Base-by-base conservation (phyloP, 805 yeast genomes). In the Babjeviella inositovora region DNA sequence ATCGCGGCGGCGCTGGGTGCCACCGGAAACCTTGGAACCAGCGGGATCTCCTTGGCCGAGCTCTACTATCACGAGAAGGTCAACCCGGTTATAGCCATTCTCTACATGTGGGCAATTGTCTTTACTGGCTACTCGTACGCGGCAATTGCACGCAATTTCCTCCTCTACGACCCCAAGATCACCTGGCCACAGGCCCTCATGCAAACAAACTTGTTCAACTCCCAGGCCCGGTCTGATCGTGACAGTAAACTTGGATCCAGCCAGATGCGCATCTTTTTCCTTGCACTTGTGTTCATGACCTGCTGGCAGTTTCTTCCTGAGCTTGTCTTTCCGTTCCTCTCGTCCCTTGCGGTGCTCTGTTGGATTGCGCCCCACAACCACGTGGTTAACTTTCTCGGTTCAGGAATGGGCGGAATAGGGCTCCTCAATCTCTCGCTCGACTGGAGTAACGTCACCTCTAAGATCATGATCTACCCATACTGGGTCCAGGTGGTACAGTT, bases 341-440 rank as follows among this genome's bases (percentile, higher is more conserved):
- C 63, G 2, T 62, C 69, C 1, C 35, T 62, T 11, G 67, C 70
- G 0, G 32, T 61, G 4, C 38, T 62, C 10, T 62, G 69, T 32
- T 62, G 61, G 53, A 39, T 59, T 23, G 62, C 64, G 0, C 69
- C 70, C 0, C 25, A 41, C 15, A 62, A 50, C 31, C 31, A 35
- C 7, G 41, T 41, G 1, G 30, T 53, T 8, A 60, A 59, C 26
- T 62, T 62, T 28, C 32, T 61, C 7, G 69, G 69, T 4, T 53
- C 63, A n/a, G 69, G 69, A 0, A 33, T 62, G 23, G 69, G 68
- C 3, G 69, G 69, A 1, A 49, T 60, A 50, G 69, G 69, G 5
- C 37, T 62, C 16, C 35, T 62, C 26, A 62, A 62, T 29, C 38
- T 62, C 13, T 44, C 67, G 2, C 41, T 62, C 15, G 69, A 62